Evolutionary conservation across 495 filamentous ascomycete genomes (phyloP).

Genomic region (Xylaria palmicola): DNA sequence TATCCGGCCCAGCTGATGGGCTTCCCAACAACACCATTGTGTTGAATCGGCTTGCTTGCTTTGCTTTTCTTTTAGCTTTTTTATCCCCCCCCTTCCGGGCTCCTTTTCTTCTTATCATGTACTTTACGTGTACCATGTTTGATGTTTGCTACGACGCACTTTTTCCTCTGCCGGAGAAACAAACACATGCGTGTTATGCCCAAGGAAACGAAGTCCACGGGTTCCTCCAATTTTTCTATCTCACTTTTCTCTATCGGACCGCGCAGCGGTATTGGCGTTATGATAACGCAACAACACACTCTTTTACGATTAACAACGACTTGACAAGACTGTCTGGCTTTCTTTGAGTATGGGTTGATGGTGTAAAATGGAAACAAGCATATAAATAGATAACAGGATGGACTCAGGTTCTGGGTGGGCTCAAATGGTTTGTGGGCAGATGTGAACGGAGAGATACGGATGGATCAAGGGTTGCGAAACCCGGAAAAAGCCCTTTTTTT

Average conservation of each 20-base stretch:
- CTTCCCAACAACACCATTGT: not conserved
- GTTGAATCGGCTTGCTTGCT: not conserved
- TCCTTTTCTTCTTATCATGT: not conserved
- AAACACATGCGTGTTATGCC: not conserved
- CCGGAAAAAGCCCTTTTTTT: too few species aligned
- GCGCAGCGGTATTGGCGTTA: not conserved
- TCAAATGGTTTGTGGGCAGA: too few species aligned
- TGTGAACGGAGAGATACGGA: too few species aligned
- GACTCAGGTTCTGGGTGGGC: not conserved
- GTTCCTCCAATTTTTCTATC: not conserved
- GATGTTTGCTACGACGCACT: slow-evolving; percentile 5
- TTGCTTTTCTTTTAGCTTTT: not conserved
- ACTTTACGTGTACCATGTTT: not conserved
- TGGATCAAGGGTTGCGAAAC: too few species aligned
- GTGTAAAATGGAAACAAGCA: not conserved
- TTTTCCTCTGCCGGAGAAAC: not conserved
- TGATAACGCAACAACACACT: not conserved
- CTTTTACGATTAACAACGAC: not conserved
- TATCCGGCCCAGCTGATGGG: not conserved
- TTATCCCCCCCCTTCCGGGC: not conserved
- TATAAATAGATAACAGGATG: not conserved
- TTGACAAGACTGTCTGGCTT: not conserved
- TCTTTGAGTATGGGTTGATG: not conserved
- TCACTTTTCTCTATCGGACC: not conserved
- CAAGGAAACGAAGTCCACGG: not conserved